These are phyloP conservation scores for Kitagawia praeruptora DNA, from an alignment of 129 eudicot genomes.

Conservation along the genomic window DNA sequence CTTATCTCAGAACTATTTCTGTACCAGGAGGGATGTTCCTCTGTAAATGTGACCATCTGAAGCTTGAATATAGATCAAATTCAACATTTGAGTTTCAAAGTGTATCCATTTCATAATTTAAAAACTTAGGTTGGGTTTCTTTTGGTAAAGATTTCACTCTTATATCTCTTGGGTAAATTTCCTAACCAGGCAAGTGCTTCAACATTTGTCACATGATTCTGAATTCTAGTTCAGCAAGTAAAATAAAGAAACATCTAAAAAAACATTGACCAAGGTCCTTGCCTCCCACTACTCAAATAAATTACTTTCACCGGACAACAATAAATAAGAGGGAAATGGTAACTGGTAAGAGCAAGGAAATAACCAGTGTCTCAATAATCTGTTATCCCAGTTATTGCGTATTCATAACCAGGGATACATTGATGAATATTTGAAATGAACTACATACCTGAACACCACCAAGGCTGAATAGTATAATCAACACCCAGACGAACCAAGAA, in stretches of 20 bases:
- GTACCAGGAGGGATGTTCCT: too few species aligned
- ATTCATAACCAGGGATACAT: not conserved
- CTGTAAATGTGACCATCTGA: too few species aligned
- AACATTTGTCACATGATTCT: not conserved
- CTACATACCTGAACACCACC: slow-evolving; percentile 76
- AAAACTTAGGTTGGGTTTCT: not conserved
- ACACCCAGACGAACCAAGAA: slow-evolving; percentile 86
- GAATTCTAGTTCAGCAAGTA: not conserved
- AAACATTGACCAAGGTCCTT: not conserved
- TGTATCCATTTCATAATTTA: too few species aligned
- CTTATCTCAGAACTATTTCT: too few species aligned
- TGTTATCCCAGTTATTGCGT: not conserved
- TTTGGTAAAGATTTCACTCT: too few species aligned
- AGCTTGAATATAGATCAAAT: too few species aligned
- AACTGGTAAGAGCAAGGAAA: not conserved
- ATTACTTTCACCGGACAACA: not conserved
- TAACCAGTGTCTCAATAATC: not conserved
- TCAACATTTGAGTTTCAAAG: too few species aligned
- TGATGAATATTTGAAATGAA: not conserved
- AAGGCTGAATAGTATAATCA: slow-evolving; percentile 76
- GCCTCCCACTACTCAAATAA: too few species aligned
- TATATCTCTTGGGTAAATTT: not conserved
- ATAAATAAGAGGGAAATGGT: too few species aligned
- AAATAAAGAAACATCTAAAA: too few species aligned
- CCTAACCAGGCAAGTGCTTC: not conserved